phyloP scores from a whole-genome alignment of 2,329 filamentous ascomycete species.

The Tothia fuscella region DNA sequence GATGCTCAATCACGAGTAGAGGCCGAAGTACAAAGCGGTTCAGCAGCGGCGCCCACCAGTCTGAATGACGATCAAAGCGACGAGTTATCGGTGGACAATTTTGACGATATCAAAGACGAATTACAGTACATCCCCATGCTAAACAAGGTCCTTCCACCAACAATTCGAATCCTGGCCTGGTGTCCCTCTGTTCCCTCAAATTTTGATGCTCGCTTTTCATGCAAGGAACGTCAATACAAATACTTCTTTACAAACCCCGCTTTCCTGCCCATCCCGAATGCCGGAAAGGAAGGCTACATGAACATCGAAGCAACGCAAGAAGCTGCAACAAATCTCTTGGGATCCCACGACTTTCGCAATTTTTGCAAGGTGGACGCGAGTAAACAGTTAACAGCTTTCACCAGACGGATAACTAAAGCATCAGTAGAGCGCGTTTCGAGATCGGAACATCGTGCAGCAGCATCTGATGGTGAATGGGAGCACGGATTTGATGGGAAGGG shows the following conservation, averaged over 20 bases:
- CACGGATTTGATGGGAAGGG: too few relatives aligned
- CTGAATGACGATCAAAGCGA: slow-evolving; percentile 12
- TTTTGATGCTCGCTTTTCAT: slow-evolving; percentile 89
- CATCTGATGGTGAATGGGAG: too few relatives aligned
- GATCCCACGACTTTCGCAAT: slow-evolving; percentile 88
- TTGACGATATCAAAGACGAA: slow-evolving; percentile 66
- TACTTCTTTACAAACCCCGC: slow-evolving; percentile 98
- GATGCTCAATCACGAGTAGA: too few relatives aligned
- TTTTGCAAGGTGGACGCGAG: slow-evolving; percentile 86
- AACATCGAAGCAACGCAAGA: slow-evolving; percentile 77
- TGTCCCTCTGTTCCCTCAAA: slow-evolving; percentile 66
- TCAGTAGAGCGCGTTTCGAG: slow-evolving; percentile 69
- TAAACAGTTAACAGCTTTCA: slow-evolving; percentile 81
- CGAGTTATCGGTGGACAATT: slow-evolving; percentile 31
- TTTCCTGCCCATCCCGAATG: slow-evolving; percentile 53
- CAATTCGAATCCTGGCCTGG: slow-evolving; percentile 89
- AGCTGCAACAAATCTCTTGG: slow-evolving; percentile 69
- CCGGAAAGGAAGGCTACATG: slow-evolving; percentile 55
- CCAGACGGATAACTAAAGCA: slow-evolving; percentile 65
- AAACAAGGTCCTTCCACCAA: slow-evolving; percentile 76
- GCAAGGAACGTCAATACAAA: slow-evolving; percentile 78
- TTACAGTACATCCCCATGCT: slow-evolving; percentile 71
- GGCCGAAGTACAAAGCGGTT: background rate
- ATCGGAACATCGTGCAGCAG: slow-evolving; percentile 38
- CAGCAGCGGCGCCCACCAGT: slow-evolving; percentile 12